A percentile compares a stretch with the other conserved stretches of the same genome.
These are phyloP conservation scores for Candida silvicultrix DNA, from an alignment of 805 yeast genomes.

Conservation along the genomic window DNA sequence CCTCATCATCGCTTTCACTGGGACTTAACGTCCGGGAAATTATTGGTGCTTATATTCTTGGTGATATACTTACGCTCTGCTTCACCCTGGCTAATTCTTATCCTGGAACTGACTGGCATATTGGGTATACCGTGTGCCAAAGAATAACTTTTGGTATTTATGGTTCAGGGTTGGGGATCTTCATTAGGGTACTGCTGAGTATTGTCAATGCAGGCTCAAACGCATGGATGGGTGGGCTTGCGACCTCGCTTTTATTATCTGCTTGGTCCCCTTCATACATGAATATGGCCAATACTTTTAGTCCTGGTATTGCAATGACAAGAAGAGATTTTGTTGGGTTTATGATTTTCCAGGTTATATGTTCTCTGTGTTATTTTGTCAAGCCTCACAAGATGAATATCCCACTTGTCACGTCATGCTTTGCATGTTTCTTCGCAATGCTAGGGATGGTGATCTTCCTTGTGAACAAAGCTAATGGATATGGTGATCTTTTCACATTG, in stretches of 20 bases:
- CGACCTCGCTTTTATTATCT: slow-evolving; percentile 31
- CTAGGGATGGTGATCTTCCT: slow-evolving; percentile 26
- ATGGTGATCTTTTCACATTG: slow-evolving; percentile 27
- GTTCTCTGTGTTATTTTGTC: slow-evolving; percentile 14
- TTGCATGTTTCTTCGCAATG: slow-evolving; percentile 23
- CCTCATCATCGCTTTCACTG: slow-evolving; percentile 35
- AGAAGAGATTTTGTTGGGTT: slow-evolving; percentile 24
- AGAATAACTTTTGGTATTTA: slow-evolving; percentile 40
- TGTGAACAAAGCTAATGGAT: slow-evolving; percentile 27
- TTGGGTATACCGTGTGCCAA: slow-evolving; percentile 39
- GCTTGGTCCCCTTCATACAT: slow-evolving; percentile 33
- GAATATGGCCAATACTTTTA: slow-evolving; percentile 27
- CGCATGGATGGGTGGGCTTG: slow-evolving; percentile 39
- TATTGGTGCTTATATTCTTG: slow-evolving; percentile 36
- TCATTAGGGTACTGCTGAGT: slow-evolving; percentile 35
- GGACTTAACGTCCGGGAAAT: slow-evolving; percentile 41
- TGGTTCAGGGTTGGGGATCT: slow-evolving; percentile 36
- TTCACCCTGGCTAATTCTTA: slow-evolving; percentile 40
- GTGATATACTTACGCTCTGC: slow-evolving; percentile 36
- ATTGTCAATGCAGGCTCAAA: slow-evolving; percentile 43
- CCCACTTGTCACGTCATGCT: slow-evolving; percentile 17
- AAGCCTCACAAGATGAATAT: slow-evolving; percentile 22
- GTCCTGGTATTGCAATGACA: slow-evolving; percentile 25
- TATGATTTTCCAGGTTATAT: slow-evolving; percentile 30
- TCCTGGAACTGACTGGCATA: slow-evolving; percentile 43